Base-by-base conservation (phyloP, 2,329 filamentous ascomycete genomes). In the Xylariales sp. region DNA sequence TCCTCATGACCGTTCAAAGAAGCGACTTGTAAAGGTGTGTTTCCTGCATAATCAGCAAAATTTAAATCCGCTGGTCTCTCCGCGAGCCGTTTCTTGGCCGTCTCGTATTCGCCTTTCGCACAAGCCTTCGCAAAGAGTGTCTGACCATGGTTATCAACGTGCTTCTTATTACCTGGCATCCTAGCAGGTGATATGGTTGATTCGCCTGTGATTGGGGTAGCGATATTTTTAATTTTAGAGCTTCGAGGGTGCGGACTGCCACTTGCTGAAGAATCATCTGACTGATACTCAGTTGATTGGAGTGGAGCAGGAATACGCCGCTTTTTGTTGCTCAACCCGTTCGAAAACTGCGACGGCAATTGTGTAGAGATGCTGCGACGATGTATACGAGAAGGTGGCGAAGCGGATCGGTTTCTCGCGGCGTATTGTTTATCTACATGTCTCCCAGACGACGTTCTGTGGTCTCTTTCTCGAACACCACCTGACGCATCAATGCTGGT, bases 1-100 rank as follows among this genome's bases (percentile, higher is more conserved):
- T 96, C 89, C 39, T 90, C 90, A 78, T 91, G 92, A 6, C 96
- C 96, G 76, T 96, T 91, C 65, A 99, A 85, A 39, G 94, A 90
- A 41, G 96, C 95, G 72, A 97, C 96, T 79, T 99, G 96, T 41
- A 99, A 84, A 30, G 96, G 96, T 0, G 95, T 97, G 75, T 98
- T 98, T n/a, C 93, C 93, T 14, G 96, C 96, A 77, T 97, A 97
- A 77, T 99, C 96, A 30, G 93, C 89, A 65, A 94, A 87, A 73
- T 99, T 93, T 62, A 98, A 80, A 79, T 98, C 94, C 69, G 97
- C 93, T 0, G 93, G 94, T 23, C 94, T 88, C 77, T 97, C 93
- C 8, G 87, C 84, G 39, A 94, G 86, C 70, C 92, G 88, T 73
- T 88, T 86, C 78, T 92, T 94, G 16, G 93, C 94, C 9, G 85